Evolutionary conservation across 140 eudicot genomes (phyloP), one percentile per base, ranked within the genome.

Genomic region (Bidens hawaiensis): DNA sequence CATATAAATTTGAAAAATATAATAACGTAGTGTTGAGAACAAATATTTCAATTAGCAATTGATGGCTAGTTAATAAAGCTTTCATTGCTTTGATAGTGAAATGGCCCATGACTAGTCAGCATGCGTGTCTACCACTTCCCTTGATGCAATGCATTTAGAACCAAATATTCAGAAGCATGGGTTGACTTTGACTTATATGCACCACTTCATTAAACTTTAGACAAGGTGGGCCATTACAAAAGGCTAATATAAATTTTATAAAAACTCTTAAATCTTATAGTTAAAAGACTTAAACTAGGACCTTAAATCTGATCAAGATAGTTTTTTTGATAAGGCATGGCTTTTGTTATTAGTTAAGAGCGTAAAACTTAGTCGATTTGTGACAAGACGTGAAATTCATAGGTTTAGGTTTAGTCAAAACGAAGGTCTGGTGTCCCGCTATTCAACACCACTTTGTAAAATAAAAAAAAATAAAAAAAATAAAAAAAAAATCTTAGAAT

Each of bases 71-170:
- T 42, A 60, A 15, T 72, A 72, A 65, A 43, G 33, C 19, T 46
- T 16, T 16, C 34, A 16, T 46, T 45, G 15, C n/a, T 54, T 30
- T 54, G 63, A 70, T 24, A 31, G 43, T 4, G 30, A 52, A 31
- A 16, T 66, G 48, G 12, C 50, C 77, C 77, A 72, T 64, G 74
- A 59, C 63, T 36, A 34, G 28, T 58, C 48, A 58, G 78, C 47
- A 41, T 63, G 65, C 14, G 45, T 40, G 49, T 50, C 60, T 30
- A 31, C 43, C 33, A 25, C 63, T 45, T 8, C 46, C 21, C 30
- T 56, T 73, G 68, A 71, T 46, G 45, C 61, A 36, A 49, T 65
- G 22, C 38, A 73, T 48, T 59, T 27, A 51, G 34, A 41, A 14
- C 47, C 68, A 66, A 43, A 36, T 31, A 28, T 47, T 66, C 61